Conservation (phyloP, 768 basidiomycete species). For the Gautieria morchelliformis region DNA sequence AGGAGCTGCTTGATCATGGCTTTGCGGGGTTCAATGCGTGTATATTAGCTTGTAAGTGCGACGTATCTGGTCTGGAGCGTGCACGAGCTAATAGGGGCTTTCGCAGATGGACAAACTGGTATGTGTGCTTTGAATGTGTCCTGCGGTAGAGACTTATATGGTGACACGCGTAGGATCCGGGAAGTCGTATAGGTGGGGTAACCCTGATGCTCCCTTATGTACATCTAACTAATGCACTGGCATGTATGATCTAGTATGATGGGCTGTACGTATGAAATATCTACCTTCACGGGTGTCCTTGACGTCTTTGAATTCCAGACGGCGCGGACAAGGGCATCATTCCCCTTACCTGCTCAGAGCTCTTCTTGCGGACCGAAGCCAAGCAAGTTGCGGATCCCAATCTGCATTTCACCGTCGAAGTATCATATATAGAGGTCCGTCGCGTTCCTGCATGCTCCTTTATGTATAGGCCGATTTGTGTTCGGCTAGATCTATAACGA, state of each 20-base stretch:
- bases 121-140: slow-evolving; percentile 19
- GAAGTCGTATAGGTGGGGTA: slow-evolving; percentile 78
- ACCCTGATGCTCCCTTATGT: not conserved
- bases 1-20: slow-evolving; percentile 89
- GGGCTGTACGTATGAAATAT: slow-evolving; percentile 60
- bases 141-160: not conserved
- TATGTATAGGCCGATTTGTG: not conserved
- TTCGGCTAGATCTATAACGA: slow-evolving; percentile 79
- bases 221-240: not conserved
- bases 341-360: slow-evolving; percentile 86
- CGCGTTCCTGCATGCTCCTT: not conserved
- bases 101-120: slow-evolving; percentile 80
- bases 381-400: slow-evolving; percentile 57
- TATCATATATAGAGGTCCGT: slow-evolving; percentile 91
- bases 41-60: slow-evolving; percentile 90
- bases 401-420: slow-evolving; percentile 83
- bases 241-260: slow-evolving; percentile 59
- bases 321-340: slow-evolving; percentile 96
- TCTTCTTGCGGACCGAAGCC: slow-evolving; percentile 73
- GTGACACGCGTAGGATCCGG: slow-evolving; percentile 54
- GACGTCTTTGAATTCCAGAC: slow-evolving; percentile 39
- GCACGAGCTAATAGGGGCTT: not conserved
- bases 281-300: not conserved
- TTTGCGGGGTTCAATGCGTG: slow-evolving; percentile 97
- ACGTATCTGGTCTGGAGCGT: not conserved